A percentile compares a stretch with the other conserved stretches of the same genome.
phyloP scores from a whole-genome alignment of 768 basidiomycete genomes.

The Suillus tomentosus region DNA sequence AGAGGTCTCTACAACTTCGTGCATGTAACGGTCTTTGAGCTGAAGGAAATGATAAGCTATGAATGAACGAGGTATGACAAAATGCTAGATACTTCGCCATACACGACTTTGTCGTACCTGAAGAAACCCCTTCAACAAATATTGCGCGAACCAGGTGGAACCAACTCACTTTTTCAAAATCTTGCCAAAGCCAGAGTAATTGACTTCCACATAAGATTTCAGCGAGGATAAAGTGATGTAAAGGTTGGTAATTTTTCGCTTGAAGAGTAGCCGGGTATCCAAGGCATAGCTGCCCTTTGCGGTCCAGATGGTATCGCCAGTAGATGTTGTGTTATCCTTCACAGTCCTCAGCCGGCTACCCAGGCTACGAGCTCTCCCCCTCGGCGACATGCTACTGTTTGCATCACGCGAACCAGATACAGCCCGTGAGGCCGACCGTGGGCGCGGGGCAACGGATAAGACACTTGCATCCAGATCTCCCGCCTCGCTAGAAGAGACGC shows the following conservation, averaged over 20 bases:
- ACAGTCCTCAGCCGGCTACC: constrained; percentile 53
- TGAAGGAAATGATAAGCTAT: constrained; percentile 27
- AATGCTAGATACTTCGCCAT: constrained; percentile 51
- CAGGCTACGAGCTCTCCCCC: constrained; percentile 36
- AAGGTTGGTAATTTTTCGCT: constrained; percentile 82
- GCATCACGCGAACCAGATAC: constrained; percentile 26
- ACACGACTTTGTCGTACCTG: constrained; percentile 94
- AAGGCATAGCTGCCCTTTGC: constrained; percentile 77
- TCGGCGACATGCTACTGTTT: constrained; percentile 36
- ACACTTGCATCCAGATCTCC: constrained; percentile 44
- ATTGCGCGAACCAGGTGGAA: constrained; percentile 5
- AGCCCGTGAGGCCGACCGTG: constrained; percentile 9
- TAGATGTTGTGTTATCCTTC: constrained; percentile 51
- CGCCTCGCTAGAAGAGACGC: constrained; percentile 53
- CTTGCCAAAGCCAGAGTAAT: constrained; percentile 92
- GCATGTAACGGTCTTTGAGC: constrained; percentile 80
- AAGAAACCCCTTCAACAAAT: background rate
- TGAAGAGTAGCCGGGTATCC: constrained; percentile 84
- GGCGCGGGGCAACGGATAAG: constrained; percentile 24
- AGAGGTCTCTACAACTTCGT: constrained; percentile 64
- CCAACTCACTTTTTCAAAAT: constrained; percentile 87
- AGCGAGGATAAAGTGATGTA: constrained; percentile 79
- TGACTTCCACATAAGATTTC: constrained; percentile 86
- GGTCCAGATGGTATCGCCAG: constrained; percentile 69
- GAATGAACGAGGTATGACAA: background rate